These are phyloP conservation scores for Cydonia oblonga DNA, from an alignment of 331 rosid species.

Conservation along the genomic window DNA sequence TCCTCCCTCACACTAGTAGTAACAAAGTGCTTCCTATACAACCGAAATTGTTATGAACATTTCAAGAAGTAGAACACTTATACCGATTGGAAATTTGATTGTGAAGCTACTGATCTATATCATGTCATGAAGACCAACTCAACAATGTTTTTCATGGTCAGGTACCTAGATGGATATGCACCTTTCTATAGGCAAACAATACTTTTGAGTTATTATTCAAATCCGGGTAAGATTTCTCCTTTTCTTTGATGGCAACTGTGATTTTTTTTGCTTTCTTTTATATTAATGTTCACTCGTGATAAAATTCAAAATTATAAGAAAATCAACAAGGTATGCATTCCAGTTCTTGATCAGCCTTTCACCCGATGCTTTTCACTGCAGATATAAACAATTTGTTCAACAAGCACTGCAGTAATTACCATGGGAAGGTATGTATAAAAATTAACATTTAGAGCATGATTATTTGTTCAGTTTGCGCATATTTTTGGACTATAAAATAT, in stretches of 20 bases:
- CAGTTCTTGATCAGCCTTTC: constrained; percentile 1
- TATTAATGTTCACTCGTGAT: neutral
- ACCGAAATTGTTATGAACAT: neutral
- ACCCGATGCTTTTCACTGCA: constrained; percentile 24
- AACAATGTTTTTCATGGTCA: constrained; percentile 23
- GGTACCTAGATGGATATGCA: constrained; percentile 72
- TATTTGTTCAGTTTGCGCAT: neutral
- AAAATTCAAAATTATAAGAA: neutral
- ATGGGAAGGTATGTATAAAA: constrained; percentile 63
- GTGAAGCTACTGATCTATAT: neutral
- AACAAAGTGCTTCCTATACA: neutral
- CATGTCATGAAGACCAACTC: neutral
- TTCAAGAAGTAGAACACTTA: neutral
- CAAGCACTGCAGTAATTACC: constrained; percentile 58
- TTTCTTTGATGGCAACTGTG: neutral
- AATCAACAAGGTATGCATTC: neutral
- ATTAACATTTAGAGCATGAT: neutral
- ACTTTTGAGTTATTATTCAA: constrained; percentile 51
- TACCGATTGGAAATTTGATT: neutral
- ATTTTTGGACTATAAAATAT: neutral
- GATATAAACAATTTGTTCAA: constrained; percentile 79
- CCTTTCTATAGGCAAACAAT: constrained; percentile 79
- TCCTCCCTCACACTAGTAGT: neutral
- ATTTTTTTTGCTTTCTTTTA: neutral
- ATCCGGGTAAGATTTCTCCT: constrained; percentile 46